phyloP scores from a whole-genome alignment of 1,139 yeast genomes.

The Pichia terricola region DNA sequence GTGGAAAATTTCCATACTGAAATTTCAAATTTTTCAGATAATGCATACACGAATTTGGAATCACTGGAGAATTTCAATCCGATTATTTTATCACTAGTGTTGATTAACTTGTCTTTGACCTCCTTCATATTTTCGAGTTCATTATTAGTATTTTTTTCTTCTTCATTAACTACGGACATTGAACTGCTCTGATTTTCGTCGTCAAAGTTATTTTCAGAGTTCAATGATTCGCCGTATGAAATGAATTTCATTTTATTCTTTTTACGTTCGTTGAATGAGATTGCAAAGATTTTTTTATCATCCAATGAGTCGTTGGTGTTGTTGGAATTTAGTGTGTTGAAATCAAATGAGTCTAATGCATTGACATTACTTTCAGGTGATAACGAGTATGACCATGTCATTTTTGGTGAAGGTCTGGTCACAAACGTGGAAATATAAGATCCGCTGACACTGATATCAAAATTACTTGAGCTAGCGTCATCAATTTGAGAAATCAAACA shows the following conservation, averaged over 20 bases:
- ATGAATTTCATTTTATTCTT: slow-evolving; percentile 34
- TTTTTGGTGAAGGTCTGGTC: slow-evolving; percentile 71
- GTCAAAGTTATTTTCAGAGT: slow-evolving; percentile 18
- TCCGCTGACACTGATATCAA: slow-evolving; percentile 64
- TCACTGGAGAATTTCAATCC: slow-evolving; percentile 30
- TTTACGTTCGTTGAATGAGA: slow-evolving; percentile 41
- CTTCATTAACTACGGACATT: slow-evolving; percentile 20
- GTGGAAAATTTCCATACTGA: slow-evolving; percentile 29
- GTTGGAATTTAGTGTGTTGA: slow-evolving; percentile 1
- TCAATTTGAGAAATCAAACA: slow-evolving; percentile 20
- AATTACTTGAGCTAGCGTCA: slow-evolving; percentile 17
- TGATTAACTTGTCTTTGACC: slow-evolving; percentile 22
- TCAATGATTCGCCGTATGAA: slow-evolving; percentile 19
- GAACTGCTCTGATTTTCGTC: slow-evolving; percentile 23
- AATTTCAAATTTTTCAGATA: slow-evolving; percentile 34
- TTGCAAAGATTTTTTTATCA: slow-evolving; percentile 24
- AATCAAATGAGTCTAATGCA: slow-evolving; percentile 20
- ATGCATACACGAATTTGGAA: slow-evolving; percentile 30
- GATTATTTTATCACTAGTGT: slow-evolving; percentile 25
- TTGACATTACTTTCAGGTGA: slow-evolving; percentile 48
- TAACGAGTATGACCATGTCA: slow-evolving; percentile 64
- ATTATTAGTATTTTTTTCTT: slow-evolving; percentile 19
- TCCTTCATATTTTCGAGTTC: slow-evolving; percentile 19
- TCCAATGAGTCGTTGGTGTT: slow-evolving; percentile 1
- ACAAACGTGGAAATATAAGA: slow-evolving; percentile 66